Evolutionary conservation across 2,329 filamentous ascomycete genomes (phyloP).

Genomic region (Colletotrichum musicola): DNA sequence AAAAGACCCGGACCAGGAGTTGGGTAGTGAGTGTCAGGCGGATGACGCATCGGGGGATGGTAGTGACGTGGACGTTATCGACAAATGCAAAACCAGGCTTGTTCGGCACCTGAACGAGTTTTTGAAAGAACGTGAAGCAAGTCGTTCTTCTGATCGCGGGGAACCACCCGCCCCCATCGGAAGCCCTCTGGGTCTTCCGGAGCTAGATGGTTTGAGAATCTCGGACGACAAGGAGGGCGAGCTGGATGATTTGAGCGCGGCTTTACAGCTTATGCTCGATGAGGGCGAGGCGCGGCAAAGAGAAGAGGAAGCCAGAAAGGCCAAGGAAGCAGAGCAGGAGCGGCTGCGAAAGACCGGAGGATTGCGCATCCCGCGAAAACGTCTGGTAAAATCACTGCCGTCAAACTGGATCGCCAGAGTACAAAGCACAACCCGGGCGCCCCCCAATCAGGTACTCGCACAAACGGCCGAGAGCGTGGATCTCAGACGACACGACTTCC

Average conservation of each 20-base stretch:
- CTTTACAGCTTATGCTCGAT: conserved; percentile 32
- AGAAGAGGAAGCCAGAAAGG: conserved; percentile 31
- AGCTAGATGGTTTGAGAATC: conserved; percentile 26
- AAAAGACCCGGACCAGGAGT: background rate
- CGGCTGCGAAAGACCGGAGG: conserved; percentile 34
- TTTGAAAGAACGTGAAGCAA: conserved; percentile 22
- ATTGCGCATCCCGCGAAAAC: conserved; percentile 28
- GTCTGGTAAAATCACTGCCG: conserved; percentile 25
- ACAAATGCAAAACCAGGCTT: conserved; percentile 16
- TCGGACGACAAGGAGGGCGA: conserved; percentile 38
- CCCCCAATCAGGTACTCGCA: conserved; percentile 20
- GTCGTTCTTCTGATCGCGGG: conserved; percentile 4
- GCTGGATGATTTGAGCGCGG: conserved; percentile 37
- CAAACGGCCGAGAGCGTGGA: conserved; percentile 33
- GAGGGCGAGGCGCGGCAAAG: conserved; percentile 29
- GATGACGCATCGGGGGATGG: conserved; percentile 20
- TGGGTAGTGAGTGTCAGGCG: background rate
- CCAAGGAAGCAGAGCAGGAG: conserved; percentile 23
- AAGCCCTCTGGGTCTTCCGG: conserved; percentile 16
- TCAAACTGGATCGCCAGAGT: conserved; percentile 27
- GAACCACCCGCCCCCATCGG: background rate
- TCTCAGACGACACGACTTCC: conserved; percentile 68
- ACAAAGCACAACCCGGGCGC: conserved; percentile 6
- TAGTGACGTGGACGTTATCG: conserved; percentile 8
- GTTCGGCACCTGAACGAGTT: conserved; percentile 23